A percentile compares a stretch with the other conserved stretches of the same genome.
Evolutionary conservation across 208 protist species (phyloP).

Genomic region (Leishmania amazonensis): DNA sequence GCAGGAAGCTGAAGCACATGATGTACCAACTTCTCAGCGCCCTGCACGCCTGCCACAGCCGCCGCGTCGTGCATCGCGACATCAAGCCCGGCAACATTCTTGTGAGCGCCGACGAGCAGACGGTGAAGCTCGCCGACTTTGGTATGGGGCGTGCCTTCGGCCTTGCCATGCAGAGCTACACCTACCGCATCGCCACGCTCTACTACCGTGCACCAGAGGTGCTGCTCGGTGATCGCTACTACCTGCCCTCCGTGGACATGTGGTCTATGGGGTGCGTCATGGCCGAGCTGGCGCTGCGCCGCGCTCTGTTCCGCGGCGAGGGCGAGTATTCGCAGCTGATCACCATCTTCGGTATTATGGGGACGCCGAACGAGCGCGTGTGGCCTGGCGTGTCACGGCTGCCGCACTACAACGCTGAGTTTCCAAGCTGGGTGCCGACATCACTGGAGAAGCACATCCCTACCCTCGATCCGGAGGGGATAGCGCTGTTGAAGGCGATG

Average conservation of each 20-base stretch:
- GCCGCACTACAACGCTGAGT: constrained; percentile 74
- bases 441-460: constrained; percentile 50
- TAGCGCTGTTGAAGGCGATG: constrained; percentile 70
- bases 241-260: constrained; percentile 91
- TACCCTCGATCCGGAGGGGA: constrained; percentile 56
- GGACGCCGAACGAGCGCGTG: constrained; percentile 90
- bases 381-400: constrained; percentile 79
- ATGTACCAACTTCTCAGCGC: constrained; percentile 84
- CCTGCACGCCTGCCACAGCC: constrained; percentile 85
- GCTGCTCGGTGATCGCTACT: constrained; percentile 86
- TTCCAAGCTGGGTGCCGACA: constrained; percentile 53
- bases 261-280: constrained; percentile 95
- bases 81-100: constrained; percentile 93
- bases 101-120: constrained; percentile 64
- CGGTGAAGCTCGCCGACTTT: constrained; percentile 92
- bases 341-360: constrained; percentile 91
- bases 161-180: constrained; percentile 87
- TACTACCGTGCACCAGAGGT: constrained; percentile 96
- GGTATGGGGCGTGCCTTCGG: constrained; percentile 87
- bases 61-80: constrained; percentile 91
- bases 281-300: constrained; percentile 92
- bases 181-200: constrained; percentile 92
- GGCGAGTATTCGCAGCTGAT: constrained; percentile 91
- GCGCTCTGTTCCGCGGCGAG: constrained; percentile 85
- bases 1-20: constrained; percentile 64